These are phyloP conservation scores for Themeda triandra DNA, from an alignment of 176 grass and related monocot species.

Conservation along the genomic window DNA sequence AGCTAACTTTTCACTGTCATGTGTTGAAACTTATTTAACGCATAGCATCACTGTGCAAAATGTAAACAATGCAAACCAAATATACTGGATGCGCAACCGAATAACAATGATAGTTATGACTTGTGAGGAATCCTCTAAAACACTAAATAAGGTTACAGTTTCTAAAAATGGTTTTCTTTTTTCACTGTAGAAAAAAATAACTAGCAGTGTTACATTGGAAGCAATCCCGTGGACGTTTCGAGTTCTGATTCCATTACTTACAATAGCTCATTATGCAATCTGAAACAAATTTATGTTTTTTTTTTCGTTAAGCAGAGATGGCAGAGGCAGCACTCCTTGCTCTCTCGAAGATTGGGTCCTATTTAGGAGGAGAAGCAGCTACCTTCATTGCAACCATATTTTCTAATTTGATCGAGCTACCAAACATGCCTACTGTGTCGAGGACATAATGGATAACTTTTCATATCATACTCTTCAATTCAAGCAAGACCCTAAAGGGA, in stretches of 20 bases:
- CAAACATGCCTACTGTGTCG: conserved; percentile 11
- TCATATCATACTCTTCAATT: conserved; percentile 9
- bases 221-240: neutral
- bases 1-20: neutral
- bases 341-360: conserved; percentile 17
- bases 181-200: neutral
- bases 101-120: no score
- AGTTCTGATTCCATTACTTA: neutral
- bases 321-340: conserved; percentile 15
- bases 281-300: neutral
- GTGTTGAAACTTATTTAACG: neutral
- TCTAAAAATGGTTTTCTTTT: neutral
- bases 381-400: neutral
- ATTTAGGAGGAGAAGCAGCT: conserved; percentile 23
- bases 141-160: neutral
- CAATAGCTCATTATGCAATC: neutral
- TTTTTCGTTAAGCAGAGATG: neutral
- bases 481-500: neutral
- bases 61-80: no score
- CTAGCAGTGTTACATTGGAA: neutral
- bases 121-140: neutral
- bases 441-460: conserved; percentile 28
- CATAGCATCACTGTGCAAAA: neutral
- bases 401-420: conserved; percentile 11
- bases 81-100: no score